Evolutionary conservation across 495 filamentous ascomycete species (phyloP).

Genomic region (Lasiosphaeria miniovina): DNA sequence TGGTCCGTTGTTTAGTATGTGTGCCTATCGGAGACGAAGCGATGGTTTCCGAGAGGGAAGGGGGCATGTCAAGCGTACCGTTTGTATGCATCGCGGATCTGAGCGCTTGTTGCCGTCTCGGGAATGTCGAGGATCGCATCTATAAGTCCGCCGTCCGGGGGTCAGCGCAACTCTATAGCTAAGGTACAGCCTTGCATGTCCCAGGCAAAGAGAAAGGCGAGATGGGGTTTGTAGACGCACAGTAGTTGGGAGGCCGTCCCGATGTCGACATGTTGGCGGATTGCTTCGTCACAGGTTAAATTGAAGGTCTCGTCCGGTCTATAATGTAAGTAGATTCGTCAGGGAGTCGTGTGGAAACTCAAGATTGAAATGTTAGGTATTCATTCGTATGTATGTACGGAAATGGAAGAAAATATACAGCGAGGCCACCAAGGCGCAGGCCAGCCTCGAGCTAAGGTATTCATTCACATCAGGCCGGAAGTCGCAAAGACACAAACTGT

Average conservation of each 20-base stretch:
- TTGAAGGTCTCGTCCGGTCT: no score
- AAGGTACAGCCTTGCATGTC: no score
- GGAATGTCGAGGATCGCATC: conserved; percentile 71
- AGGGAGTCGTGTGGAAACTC: neutral
- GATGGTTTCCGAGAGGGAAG: neutral
- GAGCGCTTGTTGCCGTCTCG: conserved; percentile 68
- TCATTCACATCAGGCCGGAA: neutral
- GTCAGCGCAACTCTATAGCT: no score
- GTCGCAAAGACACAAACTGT: neutral
- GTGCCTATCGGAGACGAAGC: neutral
- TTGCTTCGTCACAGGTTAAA: no score
- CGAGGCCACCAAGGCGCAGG: neutral
- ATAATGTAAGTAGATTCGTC: neutral
- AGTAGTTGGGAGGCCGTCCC: conserved; percentile 10
- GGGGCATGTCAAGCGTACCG: conserved; percentile 45
- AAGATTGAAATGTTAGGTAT: neutral
- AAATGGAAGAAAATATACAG: no score
- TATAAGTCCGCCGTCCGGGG: conserved; percentile 20
- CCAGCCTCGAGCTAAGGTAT: conserved; percentile 5
- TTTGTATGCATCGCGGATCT: conserved; percentile 96
- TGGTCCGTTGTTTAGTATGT: conserved; percentile 8
- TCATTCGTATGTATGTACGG: no score
- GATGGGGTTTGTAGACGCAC: neutral
- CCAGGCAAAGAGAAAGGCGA: neutral
- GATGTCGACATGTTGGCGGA: neutral